Percentiles rank a stretch among this genome's conserved stretches.
Evolutionary conservation across 2,329 filamentous ascomycete genomes (phyloP).

Genomic region (Aspergillus sp.): DNA sequence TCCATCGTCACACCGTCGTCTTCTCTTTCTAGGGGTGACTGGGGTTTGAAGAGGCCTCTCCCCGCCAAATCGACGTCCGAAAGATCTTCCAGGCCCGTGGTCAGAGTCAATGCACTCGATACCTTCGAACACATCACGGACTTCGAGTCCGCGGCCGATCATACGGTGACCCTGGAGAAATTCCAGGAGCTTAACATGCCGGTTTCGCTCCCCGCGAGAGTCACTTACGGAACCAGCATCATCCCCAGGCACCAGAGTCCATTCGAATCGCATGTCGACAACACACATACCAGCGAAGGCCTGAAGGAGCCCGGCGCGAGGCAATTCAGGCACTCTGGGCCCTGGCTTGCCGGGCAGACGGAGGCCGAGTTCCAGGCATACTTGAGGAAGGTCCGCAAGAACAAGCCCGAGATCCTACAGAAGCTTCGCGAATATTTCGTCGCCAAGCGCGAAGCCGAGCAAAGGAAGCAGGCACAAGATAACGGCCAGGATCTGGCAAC

Average conservation of each 20-base stretch:
- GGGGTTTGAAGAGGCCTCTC: conserved; percentile 86
- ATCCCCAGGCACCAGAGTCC: conserved; percentile 39
- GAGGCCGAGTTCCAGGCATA: conserved; percentile 58
- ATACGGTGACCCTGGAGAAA: conserved; percentile 77
- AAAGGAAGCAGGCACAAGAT: conserved; percentile 43
- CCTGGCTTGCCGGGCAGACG: conserved; percentile 60
- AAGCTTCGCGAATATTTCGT: conserved; percentile 39
- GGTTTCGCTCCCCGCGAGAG: conserved; percentile 55
- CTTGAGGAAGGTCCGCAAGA: conserved; percentile 48
- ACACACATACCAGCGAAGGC: conserved; percentile 44
- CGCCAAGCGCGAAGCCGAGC: conserved; percentile 37
- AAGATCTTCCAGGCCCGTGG: conserved; percentile 68
- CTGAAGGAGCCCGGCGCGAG: conserved; percentile 35
- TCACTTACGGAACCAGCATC: conserved; percentile 34
- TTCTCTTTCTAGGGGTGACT: conserved; percentile 78
- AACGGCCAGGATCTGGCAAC: conserved; percentile 40
- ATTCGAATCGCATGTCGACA: conserved; percentile 48
- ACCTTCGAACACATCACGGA: conserved; percentile 87
- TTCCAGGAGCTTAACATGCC: conserved; percentile 80
- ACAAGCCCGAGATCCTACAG: conserved; percentile 43
- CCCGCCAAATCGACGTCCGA: conserved; percentile 74
- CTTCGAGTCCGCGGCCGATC: conserved; percentile 79
- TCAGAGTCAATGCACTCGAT: conserved; percentile 78
- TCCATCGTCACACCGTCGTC: conserved; percentile 75
- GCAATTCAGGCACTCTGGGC: conserved; percentile 61